These are phyloP conservation scores for Chaetomium sp. DNA, from an alignment of 2,329 filamentous ascomycete genomes.

Conservation along the genomic window DNA sequence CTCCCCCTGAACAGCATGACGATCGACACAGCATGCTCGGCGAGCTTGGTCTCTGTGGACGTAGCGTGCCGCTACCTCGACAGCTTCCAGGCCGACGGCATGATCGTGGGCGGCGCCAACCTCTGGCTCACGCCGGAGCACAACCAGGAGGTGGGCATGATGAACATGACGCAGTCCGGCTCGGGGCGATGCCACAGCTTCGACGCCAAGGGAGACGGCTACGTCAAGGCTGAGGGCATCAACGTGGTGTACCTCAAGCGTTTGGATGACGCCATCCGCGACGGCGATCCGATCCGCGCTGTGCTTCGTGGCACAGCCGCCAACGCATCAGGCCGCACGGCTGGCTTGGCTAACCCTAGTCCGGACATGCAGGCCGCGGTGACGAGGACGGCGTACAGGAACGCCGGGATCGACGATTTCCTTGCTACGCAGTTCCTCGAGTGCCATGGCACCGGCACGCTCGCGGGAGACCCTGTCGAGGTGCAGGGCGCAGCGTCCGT, in stretches of 20 bases:
- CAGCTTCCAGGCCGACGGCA: not conserved
- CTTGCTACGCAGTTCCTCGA: slow-evolving; percentile 26
- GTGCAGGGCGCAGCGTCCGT: slow-evolving; percentile 27
- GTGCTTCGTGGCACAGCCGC: slow-evolving; percentile 23
- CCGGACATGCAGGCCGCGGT: slow-evolving; percentile 27
- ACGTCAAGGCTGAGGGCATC: slow-evolving; percentile 15
- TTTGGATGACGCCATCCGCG: slow-evolving; percentile 25
- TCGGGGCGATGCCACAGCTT: slow-evolving; percentile 25
- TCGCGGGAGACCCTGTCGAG: slow-evolving; percentile 35
- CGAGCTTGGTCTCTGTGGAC: not conserved
- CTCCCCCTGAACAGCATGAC: not conserved
- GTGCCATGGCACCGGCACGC: slow-evolving; percentile 38
- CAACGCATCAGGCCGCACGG: slow-evolving; percentile 35
- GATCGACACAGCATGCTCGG: not conserved
- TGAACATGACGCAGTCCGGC: slow-evolving; percentile 9
- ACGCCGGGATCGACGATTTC: slow-evolving; percentile 19
- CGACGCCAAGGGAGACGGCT: slow-evolving; percentile 25
- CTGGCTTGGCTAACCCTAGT: slow-evolving; percentile 38
- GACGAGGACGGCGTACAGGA: slow-evolving; percentile 30
- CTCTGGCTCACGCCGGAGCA: slow-evolving; percentile 7
- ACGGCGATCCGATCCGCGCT: slow-evolving; percentile 23
- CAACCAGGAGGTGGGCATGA: slow-evolving; percentile 14
- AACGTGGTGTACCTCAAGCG: slow-evolving; percentile 11
- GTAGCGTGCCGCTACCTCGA: not conserved
- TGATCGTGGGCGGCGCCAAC: not conserved